Evolutionary conservation across 1,139 yeast species (phyloP).

Genomic region (Debaryomyces subglobosus): DNA sequence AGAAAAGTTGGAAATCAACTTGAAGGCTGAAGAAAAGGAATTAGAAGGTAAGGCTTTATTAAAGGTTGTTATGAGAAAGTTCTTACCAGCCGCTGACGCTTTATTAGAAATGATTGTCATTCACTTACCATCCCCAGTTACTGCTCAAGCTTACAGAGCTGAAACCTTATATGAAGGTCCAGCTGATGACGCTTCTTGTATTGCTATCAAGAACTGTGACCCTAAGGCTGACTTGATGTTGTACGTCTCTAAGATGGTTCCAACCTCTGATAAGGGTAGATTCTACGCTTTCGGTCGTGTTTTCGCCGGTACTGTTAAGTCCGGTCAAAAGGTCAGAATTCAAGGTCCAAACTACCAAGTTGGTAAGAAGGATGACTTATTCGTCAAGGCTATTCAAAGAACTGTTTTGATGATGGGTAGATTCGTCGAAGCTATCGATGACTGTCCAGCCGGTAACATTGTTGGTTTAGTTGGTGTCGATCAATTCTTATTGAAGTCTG

Average conservation of each 20-base stretch:
- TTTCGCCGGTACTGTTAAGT: constrained; percentile 98
- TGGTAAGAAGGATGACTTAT: constrained; percentile 97
- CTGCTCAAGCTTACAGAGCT: constrained; percentile 99
- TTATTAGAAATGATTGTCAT: constrained; percentile 97
- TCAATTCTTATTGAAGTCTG: constrained; percentile 98
- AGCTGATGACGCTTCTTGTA: constrained; percentile 86
- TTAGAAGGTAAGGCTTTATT: constrained; percentile 98
- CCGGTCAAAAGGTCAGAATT: constrained; percentile 99
- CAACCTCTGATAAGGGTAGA: constrained; percentile 99
- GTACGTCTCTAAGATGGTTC: constrained; percentile 99
- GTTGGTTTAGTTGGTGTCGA: constrained; percentile 99
- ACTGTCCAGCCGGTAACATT: constrained; percentile 99
- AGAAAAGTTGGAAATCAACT: constrained; percentile 87
- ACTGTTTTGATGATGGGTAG: constrained; percentile 99
- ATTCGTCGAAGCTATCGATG: constrained; percentile 96
- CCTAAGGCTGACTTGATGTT: constrained; percentile 98
- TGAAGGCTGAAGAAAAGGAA: constrained; percentile 94
- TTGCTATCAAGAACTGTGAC: constrained; percentile 97
- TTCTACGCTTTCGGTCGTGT: constrained; percentile 99
- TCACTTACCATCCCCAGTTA: constrained; percentile 99
- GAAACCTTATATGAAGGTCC: constrained; percentile 99
- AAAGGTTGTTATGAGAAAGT: constrained; percentile 98
- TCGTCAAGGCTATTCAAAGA: constrained; percentile 98
- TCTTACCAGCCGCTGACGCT: constrained; percentile 99
- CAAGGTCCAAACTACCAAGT: constrained; percentile 99